Conservation (phyloP, 2,329 filamentous ascomycete species). For the Penicillium paneum region DNA sequence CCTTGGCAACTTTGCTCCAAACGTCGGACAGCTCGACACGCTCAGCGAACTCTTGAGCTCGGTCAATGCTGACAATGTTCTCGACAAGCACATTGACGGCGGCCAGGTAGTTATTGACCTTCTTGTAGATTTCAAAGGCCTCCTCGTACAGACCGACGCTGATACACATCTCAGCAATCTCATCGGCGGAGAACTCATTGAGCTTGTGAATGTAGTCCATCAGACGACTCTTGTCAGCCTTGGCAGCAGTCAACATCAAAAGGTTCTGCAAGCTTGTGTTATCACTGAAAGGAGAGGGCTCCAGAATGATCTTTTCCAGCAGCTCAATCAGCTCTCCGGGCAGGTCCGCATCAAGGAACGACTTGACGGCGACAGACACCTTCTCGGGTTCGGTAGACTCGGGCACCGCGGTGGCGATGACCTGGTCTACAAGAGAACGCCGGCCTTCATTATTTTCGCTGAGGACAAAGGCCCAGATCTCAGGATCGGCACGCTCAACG, state of each 20-base stretch:
- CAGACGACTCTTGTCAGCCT: constrained; percentile 90
- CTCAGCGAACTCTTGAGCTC: constrained; percentile 92
- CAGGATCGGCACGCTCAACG: constrained; percentile 79
- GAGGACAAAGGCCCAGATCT: constrained; percentile 93
- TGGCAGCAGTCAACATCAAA: constrained; percentile 91
- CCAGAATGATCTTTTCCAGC: constrained; percentile 98
- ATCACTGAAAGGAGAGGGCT: constrained; percentile 98
- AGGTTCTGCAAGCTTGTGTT: constrained; percentile 96
- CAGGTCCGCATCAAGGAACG: constrained; percentile 86
- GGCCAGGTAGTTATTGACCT: constrained; percentile 81
- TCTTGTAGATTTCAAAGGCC: constrained; percentile 98
- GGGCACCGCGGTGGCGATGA: constrained; percentile 90
- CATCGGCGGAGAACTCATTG: constrained; percentile 82
- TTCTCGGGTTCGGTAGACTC: constrained; percentile 90
- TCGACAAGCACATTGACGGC: constrained; percentile 92
- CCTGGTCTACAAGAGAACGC: constrained; percentile 89
- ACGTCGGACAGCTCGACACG: constrained; percentile 91
- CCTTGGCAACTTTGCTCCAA: constrained; percentile 98
- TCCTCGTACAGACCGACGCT: constrained; percentile 94
- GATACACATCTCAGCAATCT: constrained; percentile 90
- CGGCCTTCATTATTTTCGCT: constrained; percentile 95
- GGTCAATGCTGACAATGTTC: constrained; percentile 95
- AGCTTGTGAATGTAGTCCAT: constrained; percentile 96
- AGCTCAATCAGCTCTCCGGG: constrained; percentile 94
- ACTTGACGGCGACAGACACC: constrained; percentile 89